A percentile compares a stretch with the other conserved stretches of the same genome.
These are phyloP conservation scores for Dryadomyces quercivorus DNA, from an alignment of 2,329 filamentous ascomycete genomes.

Conservation along the genomic window DNA sequence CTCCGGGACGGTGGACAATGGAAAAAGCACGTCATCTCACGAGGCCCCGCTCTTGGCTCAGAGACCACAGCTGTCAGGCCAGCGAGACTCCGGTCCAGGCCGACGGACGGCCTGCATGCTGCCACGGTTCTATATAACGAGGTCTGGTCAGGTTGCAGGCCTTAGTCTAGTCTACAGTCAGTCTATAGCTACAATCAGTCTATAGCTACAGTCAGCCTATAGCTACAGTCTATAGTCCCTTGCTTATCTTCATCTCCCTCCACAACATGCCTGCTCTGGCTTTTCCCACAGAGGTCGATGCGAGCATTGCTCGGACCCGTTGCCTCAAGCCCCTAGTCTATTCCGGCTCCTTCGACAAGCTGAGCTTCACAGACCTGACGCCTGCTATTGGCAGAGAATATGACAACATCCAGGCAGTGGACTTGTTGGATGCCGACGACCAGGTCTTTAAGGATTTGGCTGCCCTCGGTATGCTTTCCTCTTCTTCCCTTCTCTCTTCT, in stretches of 20 bases:
- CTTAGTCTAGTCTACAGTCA: no score
- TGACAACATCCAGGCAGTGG: conserved; percentile 42
- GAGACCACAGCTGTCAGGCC: no score
- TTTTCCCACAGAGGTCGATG: background rate
- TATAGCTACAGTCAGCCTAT: no score
- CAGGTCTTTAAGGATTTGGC: conserved; percentile 52
- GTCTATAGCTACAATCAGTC: no score
- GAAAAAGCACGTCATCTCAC: background rate
- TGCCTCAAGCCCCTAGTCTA: conserved; percentile 4
- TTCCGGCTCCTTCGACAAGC: conserved; percentile 36
- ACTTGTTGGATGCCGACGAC: conserved; percentile 48
- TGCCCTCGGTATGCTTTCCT: conserved; percentile 40
- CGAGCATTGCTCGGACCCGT: background rate
- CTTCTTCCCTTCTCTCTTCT: background rate
- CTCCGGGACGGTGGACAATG: conserved; percentile 21
- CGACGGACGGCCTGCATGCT: no score
- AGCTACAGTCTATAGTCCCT: no score
- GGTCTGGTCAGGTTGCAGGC: no score
- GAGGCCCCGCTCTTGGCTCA: background rate
- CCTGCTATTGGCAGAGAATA: conserved; percentile 51
- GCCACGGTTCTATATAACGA: background rate
- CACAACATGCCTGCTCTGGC: conserved; percentile 1
- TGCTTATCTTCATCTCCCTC: background rate
- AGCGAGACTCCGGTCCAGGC: no score
- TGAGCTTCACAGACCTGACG: conserved; percentile 45